Percentiles rank a stretch among this genome's conserved stretches.
Conservation (phyloP, 768 basidiomycete species). For the Termitomyces sp. region DNA sequence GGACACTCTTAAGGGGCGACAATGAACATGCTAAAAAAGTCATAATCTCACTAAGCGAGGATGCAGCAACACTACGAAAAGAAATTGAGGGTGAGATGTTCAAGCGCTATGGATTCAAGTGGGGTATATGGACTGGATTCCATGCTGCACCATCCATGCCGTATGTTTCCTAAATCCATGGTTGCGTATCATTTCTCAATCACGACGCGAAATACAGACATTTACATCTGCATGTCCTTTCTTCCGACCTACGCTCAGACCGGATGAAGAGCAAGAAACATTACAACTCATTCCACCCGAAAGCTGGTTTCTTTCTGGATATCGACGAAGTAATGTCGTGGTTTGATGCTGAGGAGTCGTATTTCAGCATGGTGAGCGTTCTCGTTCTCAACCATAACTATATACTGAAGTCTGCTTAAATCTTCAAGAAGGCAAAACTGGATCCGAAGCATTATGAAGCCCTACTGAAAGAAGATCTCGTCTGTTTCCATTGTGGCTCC, state of each 20-base stretch:
- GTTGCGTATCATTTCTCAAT: neutral
- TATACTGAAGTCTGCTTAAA: neutral
- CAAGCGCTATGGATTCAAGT: constrained; percentile 66
- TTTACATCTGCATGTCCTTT: constrained; percentile 83
- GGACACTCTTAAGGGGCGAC: constrained; percentile 51
- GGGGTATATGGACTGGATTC: constrained; percentile 80
- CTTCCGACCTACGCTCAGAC: constrained; percentile 68
- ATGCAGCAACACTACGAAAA: constrained; percentile 50
- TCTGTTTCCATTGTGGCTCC: constrained; percentile 68
- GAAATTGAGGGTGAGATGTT: constrained; percentile 82
- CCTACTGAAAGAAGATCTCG: constrained; percentile 62
- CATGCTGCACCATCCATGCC: constrained; percentile 85
- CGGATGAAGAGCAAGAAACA: constrained; percentile 85
- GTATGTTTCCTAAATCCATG: constrained; percentile 43
- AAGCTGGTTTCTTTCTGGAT: constrained; percentile 78
- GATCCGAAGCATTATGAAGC: constrained; percentile 55
- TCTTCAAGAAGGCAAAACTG: constrained; percentile 49
- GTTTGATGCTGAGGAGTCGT: constrained; percentile 67
- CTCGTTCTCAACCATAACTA: neutral
- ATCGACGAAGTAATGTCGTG: constrained; percentile 76
- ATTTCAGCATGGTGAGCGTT: constrained; percentile 46
- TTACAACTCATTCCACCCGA: constrained; percentile 88
- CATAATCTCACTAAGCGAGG: constrained; percentile 49
- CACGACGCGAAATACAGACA: constrained; percentile 45
- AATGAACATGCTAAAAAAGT: constrained; percentile 52